A percentile compares a stretch with the other conserved stretches of the same genome.
phyloP scores from a whole-genome alignment of 257 asterid species.

The Coffea eugenioides region DNA sequence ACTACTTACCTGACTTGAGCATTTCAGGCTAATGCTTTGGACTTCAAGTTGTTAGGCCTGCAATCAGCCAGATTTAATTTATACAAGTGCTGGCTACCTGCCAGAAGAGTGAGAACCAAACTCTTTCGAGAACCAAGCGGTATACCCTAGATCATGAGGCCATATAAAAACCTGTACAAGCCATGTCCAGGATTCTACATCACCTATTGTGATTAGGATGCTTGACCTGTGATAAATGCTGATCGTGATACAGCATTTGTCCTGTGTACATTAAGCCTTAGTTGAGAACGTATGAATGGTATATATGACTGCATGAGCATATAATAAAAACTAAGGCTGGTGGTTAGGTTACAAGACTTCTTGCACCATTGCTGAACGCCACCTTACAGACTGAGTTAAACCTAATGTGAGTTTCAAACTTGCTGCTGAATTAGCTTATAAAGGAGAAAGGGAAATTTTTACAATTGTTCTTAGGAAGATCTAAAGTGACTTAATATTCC shows the following conservation, averaged over 20 bases:
- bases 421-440: neutral
- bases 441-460: neutral
- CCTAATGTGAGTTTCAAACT: neutral
- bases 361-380: no score
- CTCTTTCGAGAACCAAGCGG: neutral
- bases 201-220: neutral
- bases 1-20: neutral
- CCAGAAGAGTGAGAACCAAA: slow-evolving; percentile 8
- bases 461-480: neutral
- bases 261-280: neutral
- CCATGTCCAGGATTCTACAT: slow-evolving; percentile 1
- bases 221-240: neutral
- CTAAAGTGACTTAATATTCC: slow-evolving; percentile 1
- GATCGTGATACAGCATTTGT: neutral
- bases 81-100: neutral
- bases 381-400: neutral
- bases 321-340: neutral
- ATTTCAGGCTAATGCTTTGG: neutral
- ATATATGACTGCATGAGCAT: neutral
- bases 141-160: neutral
- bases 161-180: neutral
- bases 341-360: neutral
- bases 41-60: neutral
- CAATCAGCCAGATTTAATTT: neutral
- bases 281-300: neutral